A percentile compares a stretch with the other conserved stretches of the same genome.
phyloP scores from a whole-genome alignment of 1,284 basidiomycete genomes.

The Tilletia setariae region DNA sequence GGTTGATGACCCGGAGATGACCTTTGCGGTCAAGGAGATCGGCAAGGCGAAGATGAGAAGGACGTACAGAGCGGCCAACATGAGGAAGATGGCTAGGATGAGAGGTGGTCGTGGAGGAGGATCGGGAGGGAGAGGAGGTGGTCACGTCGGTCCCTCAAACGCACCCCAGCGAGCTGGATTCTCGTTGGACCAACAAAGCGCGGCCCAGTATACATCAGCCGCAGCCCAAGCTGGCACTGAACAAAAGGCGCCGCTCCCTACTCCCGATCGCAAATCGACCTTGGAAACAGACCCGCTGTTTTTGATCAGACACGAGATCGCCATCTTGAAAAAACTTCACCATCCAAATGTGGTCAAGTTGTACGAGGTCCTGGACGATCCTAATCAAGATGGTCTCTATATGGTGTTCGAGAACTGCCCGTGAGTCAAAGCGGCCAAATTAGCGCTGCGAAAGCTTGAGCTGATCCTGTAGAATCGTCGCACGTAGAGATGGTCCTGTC shows the following conservation, averaged over 20 bases:
- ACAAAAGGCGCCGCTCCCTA: not conserved
- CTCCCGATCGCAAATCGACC: conserved; percentile 2
- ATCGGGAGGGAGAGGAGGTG: not conserved
- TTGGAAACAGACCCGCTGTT: conserved; percentile 39
- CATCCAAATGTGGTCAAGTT: conserved; percentile 59
- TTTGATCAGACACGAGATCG: conserved; percentile 48
- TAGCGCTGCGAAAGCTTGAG: not conserved
- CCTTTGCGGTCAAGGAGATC: conserved; percentile 48
- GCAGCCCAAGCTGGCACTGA: not conserved
- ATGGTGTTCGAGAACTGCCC: conserved; percentile 55
- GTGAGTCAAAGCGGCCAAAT: not conserved
- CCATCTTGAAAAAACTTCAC: conserved; percentile 47
- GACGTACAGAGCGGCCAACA: conserved; percentile 28
- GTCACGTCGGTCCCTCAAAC: not conserved
- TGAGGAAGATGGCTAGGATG: conserved; percentile 16
- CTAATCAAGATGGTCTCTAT: conserved; percentile 59
- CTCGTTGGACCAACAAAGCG: not conserved
- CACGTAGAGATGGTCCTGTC: conserved; percentile 59
- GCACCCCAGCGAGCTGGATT: not conserved
- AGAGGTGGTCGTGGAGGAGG: not conserved
- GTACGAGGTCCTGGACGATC: conserved; percentile 62
- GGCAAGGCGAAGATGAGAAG: conserved; percentile 48
- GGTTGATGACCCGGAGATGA: conserved; percentile 25
- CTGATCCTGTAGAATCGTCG: conserved; percentile 48
- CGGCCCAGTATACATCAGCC: not conserved